These are phyloP conservation scores for Phytopythium kandeliae DNA, from an alignment of 352 stramenopile genomes.

Conservation along the genomic window DNA sequence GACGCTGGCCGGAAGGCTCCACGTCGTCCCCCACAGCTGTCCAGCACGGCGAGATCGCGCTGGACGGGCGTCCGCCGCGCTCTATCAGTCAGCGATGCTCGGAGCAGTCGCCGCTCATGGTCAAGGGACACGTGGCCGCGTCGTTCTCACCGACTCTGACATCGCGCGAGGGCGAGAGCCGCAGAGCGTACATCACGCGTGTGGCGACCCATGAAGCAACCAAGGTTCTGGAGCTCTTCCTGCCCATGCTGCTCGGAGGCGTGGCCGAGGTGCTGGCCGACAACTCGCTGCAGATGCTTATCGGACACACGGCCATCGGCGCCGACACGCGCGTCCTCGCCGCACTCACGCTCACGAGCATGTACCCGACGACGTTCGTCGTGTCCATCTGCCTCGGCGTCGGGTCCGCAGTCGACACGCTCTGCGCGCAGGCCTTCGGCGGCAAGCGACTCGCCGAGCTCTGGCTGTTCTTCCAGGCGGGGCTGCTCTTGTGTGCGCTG, in stretches of 20 bases:
- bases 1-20: background rate
- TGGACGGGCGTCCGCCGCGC: background rate
- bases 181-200: background rate
- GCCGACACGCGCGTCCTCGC: conserved; percentile 21
- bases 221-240: conserved; percentile 2
- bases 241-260: conserved; percentile 8
- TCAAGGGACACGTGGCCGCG: background rate
- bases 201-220: conserved; percentile 10
- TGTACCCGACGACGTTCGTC: conserved; percentile 7
- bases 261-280: conserved; percentile 9
- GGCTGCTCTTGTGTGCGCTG: conserved; percentile 10
- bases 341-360: conserved; percentile 11
- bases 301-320: conserved; percentile 14
- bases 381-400: background rate
- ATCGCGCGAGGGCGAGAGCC: background rate
- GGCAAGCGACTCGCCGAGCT: conserved; percentile 25
- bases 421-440: conserved; percentile 28
- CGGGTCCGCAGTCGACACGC: conserved; percentile 15
- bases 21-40: background rate
- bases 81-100: background rate
- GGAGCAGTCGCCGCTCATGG: background rate
- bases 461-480: conserved; percentile 33
- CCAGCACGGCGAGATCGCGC: background rate
- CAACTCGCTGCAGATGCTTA: conserved; percentile 13
- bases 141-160: background rate